Percentiles rank a stretch among this genome's conserved stretches.
Conservation (phyloP, 768 basidiomycete genomes). For the Udeniomyces megalosporus region DNA sequence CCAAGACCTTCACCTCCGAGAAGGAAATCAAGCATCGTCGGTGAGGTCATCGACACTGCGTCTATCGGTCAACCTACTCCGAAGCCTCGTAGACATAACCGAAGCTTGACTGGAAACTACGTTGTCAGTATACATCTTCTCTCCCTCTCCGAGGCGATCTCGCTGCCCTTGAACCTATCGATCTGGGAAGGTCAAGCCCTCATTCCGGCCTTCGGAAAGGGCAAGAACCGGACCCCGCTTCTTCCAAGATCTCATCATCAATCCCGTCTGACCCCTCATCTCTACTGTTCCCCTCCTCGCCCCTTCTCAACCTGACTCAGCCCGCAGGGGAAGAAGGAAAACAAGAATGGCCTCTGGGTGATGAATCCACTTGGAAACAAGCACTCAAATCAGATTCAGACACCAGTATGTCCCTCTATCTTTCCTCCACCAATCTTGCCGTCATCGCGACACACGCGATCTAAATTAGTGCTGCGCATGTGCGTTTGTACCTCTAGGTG, state of each 20-base stretch:
- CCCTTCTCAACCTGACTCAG: not conserved
- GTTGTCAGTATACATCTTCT: no score
- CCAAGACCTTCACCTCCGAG: no score
- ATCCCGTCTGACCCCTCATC: not conserved
- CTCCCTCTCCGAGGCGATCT: no score
- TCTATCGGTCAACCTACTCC: not conserved
- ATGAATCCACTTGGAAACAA: constrained; percentile 28
- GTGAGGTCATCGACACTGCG: not conserved
- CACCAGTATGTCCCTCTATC: constrained; percentile 21
- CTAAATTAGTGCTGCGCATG: constrained; percentile 19
- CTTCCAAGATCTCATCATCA: not conserved
- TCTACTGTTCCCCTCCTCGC: not conserved
- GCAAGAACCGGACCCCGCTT: not conserved
- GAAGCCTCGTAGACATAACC: not conserved
- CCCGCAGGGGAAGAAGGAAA: constrained; percentile 16
- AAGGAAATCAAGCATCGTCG: not conserved
- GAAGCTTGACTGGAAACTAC: not conserved
- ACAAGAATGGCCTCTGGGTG: constrained; percentile 30
- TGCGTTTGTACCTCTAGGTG: not conserved
- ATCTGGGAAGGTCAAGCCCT: no score
- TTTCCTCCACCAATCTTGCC: not conserved
- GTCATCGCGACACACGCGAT: not conserved
- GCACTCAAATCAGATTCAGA: constrained; percentile 26
- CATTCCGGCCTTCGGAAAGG: no score
- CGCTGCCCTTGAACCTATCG: no score